Base-by-base conservation (phyloP, 202 grass and related monocot genomes). In the Musa balbisiana region DNA sequence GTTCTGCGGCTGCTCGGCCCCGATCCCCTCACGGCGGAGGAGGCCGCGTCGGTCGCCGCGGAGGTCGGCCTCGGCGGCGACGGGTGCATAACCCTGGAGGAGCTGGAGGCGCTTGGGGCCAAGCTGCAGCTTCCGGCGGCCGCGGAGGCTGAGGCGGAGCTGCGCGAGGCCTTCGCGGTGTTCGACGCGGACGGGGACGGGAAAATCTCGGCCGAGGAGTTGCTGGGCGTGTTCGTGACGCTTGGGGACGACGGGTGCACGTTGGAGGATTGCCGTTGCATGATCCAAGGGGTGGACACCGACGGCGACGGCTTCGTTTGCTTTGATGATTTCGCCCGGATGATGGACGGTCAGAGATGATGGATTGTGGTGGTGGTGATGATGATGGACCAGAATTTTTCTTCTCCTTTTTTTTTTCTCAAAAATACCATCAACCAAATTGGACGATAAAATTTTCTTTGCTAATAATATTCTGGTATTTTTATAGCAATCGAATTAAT, bases 241-340 rank as follows among this genome's bases (percentile, higher is more conserved):
- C 33, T 70, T 33, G 67, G 67, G 8, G 67, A 70, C 67, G 64
- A 43, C 25, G 33, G 9, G 16, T 70, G 67, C 49, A 51, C 67
- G 2, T 19, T 70, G 67, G 67, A 70, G 19, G 67, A 70, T 49
- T 70, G 67, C 67, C 67, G 49, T 19, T 49, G 67, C 43, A 70
- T 70, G 67, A 70, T 70, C 33, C 15, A 21, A 43, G 67, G 49
- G 19, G 49, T 70, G 3, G 67, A 70, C 2, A 21, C 67, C 16
- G 67, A 70, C 67, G 67, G 67, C 67, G 67, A 70, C 29, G 67
- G 67, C 15, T 70, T 51, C 67, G 67, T 70, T 9, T 70, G 67
- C 67, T 70, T 70, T 11, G 9, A 51, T 6, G 67, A 70, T 70
- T 70, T 70, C 67, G 33, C 67, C 8, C 67, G 67, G 13, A 70